These are phyloP conservation scores for cucumber (Cucumis sativus) DNA, from an alignment of 306 rosid genomes.

Conservation along the genomic window Cucumber_9930_V3 NC_026657.2:10621501-10622000, in stretches of 20 bases:
- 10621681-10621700: too few relatives aligned
- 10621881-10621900: not conserved
- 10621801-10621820: not conserved
- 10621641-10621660: too few relatives aligned
- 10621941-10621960: not conserved
- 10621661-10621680: too few relatives aligned
- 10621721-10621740: not conserved
- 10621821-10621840: not conserved
- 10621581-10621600: too few relatives aligned
- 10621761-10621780: not conserved
- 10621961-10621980: not conserved
- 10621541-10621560: too few relatives aligned
- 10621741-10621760: not conserved
- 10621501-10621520: too few relatives aligned
- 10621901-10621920: not conserved
- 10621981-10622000: not conserved
- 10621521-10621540: too few relatives aligned
- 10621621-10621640: too few relatives aligned
- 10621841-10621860: not conserved
- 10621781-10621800: not conserved
- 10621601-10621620: too few relatives aligned
- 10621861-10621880: not conserved
- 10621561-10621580: too few relatives aligned
- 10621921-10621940: not conserved
- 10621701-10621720: too few relatives aligned